Evolutionary conservation across 169 alveolate genomes (phyloP), one percentile per base, ranked within the genome.

Genomic region (Eimeria tenella): DNA sequence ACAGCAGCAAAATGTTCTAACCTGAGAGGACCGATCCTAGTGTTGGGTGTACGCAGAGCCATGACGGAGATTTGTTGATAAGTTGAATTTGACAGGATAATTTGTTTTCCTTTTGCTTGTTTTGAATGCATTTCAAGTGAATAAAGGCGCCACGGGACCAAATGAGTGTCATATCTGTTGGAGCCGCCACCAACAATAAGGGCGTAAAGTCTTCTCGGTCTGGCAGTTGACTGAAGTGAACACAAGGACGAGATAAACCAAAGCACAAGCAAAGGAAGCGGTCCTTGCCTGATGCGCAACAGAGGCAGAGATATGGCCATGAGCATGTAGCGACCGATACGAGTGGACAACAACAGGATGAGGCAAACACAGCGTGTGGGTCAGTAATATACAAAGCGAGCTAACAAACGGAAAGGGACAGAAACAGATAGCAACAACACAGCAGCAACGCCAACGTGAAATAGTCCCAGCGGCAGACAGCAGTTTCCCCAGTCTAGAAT

Each of bases 11-110:
- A 31, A 31, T 2, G 6, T 9, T 15, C 79, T 68, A 19, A 88
- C 94, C 94, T 23, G 94, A 88, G 21, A 88, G 77, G 25, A 88
- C 94, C 25, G 56, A 53, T 52, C 83, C 94, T 21, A 88, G 74
- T 17, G 56, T 68, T 50, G 94, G 94, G 79, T 88, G 94, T 31
- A 88, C 56, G 88, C 94, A 88, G 31, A 88, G 94, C 94, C 94
- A 88, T 1, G 87, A 55, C n/a, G 94, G 94, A 10, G 13, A 13
- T 21, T 58, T 55, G 8, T 55, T 0, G n/a, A 88, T 55, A 55
- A 88, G 87, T 68, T 88, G 71, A 23, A 88, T 49, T 21, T 88
- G 81, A 23, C 58, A 68, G 2, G 42, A 31, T 4, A 11, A 83
- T 21, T 81, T 50, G 25, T 8, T 58, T 8, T 71, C 88, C 56